Percentiles rank a stretch among this genome's conserved stretches.
phyloP scores from a whole-genome alignment of 2,329 filamentous ascomycete species.

The Penicillium sp. region DNA sequence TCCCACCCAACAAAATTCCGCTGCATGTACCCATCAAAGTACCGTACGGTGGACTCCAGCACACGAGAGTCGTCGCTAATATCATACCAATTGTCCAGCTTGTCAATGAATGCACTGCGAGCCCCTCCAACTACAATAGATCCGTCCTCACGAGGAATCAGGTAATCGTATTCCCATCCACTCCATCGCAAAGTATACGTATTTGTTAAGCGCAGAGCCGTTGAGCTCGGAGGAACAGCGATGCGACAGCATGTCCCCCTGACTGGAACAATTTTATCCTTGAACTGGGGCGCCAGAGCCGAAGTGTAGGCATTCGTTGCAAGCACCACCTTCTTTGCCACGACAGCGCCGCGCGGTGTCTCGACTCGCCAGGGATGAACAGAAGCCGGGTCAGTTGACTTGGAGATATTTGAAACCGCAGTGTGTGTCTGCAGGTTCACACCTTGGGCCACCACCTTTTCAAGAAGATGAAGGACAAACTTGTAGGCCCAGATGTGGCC shows the following conservation, averaged over 20 bases:
- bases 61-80: slow-evolving; percentile 50
- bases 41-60: slow-evolving; percentile 43
- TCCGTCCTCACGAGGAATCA: slow-evolving; percentile 57
- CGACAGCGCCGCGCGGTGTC: slow-evolving; percentile 67
- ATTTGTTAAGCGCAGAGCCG: slow-evolving; percentile 32
- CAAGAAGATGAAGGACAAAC: slow-evolving; percentile 69
- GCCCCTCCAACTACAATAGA: slow-evolving; percentile 63
- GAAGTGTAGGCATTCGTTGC: slow-evolving; percentile 85
- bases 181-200: slow-evolving; percentile 64
- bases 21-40: slow-evolving; percentile 42
- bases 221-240: slow-evolving; percentile 22
- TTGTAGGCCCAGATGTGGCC: slow-evolving; percentile 66
- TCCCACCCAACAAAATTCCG: slow-evolving; percentile 38
- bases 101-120: slow-evolving; percentile 44
- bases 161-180: slow-evolving; percentile 62
- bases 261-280: slow-evolving; percentile 71
- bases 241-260: slow-evolving; percentile 53
- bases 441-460: slow-evolving; percentile 52
- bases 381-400: slow-evolving; percentile 11
- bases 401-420: slow-evolving; percentile 37
- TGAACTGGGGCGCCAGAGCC: slow-evolving; percentile 66
- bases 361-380: slow-evolving; percentile 57
- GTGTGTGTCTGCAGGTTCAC: slow-evolving; percentile 56
- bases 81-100: slow-evolving; percentile 46
- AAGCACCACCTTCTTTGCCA: slow-evolving; percentile 64